Percentiles rank a stretch among this genome's conserved stretches.
phyloP scores from a whole-genome alignment of 179 eudicot species.

The Beta macrorhiza region DNA sequence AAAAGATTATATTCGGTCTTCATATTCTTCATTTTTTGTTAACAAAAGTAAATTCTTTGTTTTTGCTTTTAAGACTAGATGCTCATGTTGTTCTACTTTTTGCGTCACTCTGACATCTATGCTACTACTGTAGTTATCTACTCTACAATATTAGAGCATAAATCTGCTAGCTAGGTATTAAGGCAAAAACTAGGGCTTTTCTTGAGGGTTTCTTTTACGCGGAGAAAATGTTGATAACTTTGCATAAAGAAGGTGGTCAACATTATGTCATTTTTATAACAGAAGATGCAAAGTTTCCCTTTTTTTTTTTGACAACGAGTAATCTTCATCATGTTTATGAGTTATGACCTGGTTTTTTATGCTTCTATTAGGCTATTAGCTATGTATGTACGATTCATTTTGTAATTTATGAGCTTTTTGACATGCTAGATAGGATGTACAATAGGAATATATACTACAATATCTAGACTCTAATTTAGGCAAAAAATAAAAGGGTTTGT shows the following conservation, averaged over 20 bases:
- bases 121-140: neutral
- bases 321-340: neutral
- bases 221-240: constrained; percentile 33
- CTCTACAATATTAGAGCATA: constrained; percentile 7
- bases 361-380: constrained; percentile 13
- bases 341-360: constrained; percentile 5
- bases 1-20: constrained; percentile 26
- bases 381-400: constrained; percentile 6
- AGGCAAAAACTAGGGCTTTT: constrained; percentile 12
- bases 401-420: constrained; percentile 11
- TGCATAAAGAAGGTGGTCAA: constrained; percentile 17
- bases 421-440: constrained; percentile 23
- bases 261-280: constrained; percentile 1
- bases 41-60: neutral
- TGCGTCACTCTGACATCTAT: constrained; percentile 29
- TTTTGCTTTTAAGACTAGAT: constrained; percentile 15
- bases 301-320: neutral
- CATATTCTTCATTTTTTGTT: neutral
- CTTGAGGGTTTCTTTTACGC: constrained; percentile 16
- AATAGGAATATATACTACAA: constrained; percentile 31
- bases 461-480: constrained; percentile 10
- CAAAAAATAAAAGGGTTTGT: neutral
- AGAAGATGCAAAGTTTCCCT: constrained; percentile 29
- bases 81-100: constrained; percentile 15
- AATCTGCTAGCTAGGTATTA: neutral